Percentiles rank a stretch among this genome's conserved stretches.
Conservation (phyloP, 2,329 filamentous ascomycete species). For the Neocucurbitaria cava region DNA sequence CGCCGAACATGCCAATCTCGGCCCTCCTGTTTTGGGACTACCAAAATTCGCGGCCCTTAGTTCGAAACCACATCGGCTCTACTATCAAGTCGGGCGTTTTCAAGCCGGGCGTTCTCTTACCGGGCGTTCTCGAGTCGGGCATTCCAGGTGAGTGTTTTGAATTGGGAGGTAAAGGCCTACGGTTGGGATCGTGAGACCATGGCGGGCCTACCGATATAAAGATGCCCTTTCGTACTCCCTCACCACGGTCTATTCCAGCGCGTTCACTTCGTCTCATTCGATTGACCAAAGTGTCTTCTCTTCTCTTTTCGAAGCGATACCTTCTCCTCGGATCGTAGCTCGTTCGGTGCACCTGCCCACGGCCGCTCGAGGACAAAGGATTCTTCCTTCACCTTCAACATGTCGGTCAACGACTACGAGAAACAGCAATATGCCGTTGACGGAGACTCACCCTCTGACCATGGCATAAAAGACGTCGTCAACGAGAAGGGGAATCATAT, state of each 20-base stretch:
- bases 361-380: neutral
- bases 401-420: conserved; percentile 33
- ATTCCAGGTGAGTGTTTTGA: conserved; percentile 19
- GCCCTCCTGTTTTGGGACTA: conserved; percentile 21
- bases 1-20: conserved; percentile 25
- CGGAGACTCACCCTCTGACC: conserved; percentile 13
- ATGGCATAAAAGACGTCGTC: conserved; percentile 28
- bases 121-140: too few relatives aligned
- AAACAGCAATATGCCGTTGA: conserved; percentile 36
- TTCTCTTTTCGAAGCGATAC: conserved; percentile 9
- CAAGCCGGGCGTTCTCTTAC: too few relatives aligned
- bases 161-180: conserved; percentile 15
- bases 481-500: conserved; percentile 35
- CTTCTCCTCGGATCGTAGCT: conserved; percentile 6
- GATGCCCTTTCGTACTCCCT: conserved; percentile 27
- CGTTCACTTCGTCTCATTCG: conserved; percentile 23
- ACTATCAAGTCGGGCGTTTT: conserved; percentile 2
- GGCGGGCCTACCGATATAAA: conserved; percentile 32
- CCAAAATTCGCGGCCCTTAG: conserved; percentile 25
- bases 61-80: conserved; percentile 1
- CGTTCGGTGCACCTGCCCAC: neutral
- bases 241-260: conserved; percentile 10
- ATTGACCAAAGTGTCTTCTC: conserved; percentile 22
- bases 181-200: conserved; percentile 20
- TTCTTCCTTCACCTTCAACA: conserved; percentile 9